Conservation (phyloP, 2,329 filamentous ascomycete species). For the Diplocarpon mali region DNA sequence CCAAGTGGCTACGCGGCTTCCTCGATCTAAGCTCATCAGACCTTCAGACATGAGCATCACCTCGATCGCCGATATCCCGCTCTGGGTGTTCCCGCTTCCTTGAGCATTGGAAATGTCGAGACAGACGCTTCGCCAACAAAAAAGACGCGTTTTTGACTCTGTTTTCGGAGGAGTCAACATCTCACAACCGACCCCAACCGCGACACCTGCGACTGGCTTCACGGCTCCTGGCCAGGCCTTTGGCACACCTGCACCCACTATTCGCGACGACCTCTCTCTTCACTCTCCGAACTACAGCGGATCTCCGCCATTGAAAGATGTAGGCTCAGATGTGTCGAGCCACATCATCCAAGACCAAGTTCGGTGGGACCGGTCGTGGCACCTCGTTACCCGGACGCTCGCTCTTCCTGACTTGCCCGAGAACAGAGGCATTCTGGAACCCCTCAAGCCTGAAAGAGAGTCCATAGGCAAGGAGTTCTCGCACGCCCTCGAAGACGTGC, state of each 20-base stretch:
- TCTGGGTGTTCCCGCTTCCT: background rate
- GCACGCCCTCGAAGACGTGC: constrained; percentile 41
- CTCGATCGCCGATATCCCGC: background rate
- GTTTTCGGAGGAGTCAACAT: constrained; percentile 22
- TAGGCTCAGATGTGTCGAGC: constrained; percentile 6
- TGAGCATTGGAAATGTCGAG: constrained; percentile 6
- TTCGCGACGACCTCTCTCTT: background rate
- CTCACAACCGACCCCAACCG: constrained; percentile 23
- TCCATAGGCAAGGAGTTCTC: constrained; percentile 34
- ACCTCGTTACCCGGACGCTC: constrained; percentile 46
- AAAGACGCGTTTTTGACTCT: constrained; percentile 25
- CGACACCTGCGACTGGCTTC: constrained; percentile 20
- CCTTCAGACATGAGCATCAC: background rate
- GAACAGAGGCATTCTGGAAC: constrained; percentile 25
- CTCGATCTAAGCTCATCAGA: background rate
- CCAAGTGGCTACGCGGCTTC: too few relatives aligned
- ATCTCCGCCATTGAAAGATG: background rate
- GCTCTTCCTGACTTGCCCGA: constrained; percentile 44
- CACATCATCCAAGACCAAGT: constrained; percentile 32
- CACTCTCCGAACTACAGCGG: constrained; percentile 4
- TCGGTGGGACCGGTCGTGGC: constrained; percentile 51
- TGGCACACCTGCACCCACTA: constrained; percentile 11
- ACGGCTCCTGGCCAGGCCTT: constrained; percentile 20
- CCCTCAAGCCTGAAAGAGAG: constrained; percentile 12
- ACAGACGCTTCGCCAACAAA: constrained; percentile 9